Base-by-base conservation (phyloP, 495 filamentous ascomycete species). In the Xylaria scruposa region DNA sequence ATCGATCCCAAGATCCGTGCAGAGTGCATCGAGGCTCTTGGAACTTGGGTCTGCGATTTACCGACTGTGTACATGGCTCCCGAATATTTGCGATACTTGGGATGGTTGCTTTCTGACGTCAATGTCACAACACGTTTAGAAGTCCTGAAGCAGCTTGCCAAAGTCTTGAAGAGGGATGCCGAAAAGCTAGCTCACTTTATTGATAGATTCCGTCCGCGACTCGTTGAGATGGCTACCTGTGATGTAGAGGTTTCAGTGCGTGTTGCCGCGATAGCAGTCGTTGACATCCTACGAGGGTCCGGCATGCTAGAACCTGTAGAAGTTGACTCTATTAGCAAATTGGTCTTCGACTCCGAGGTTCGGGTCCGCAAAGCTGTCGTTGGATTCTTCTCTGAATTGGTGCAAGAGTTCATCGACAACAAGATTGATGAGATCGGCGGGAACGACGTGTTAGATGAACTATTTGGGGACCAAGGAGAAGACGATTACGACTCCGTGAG, bases 231-330 rank as follows among this genome's bases (percentile, higher is more conserved):
- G 87, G 94, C 94, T 1, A 90, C 90, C 31, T 87, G 88, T 70
- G 96, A 99, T 80, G 86, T 86, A 0, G 96, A 99, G 70, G 78
- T 91, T 31, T 85, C 83, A 64, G 93, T 98, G 40, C 90, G 97
- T 13, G 90, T 92, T 13, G 84, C 89, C 17, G 89, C 93, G 3
- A 90, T 98, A 44, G 89, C 94, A 47, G 84, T 98, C 59, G 87
- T 97, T 8, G 93, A 94, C 70, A 85, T 91, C 15, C 87, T 98
- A 49, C 90, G 96, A 31, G 90, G 95, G 70, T 91, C 90, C 2
- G 96, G 94, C 17, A 86, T 97, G 78, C 87, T 99, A 9, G 95
- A 98, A 72, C 94, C 96, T 2, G 87, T 90, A 73, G 96, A 99
- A 78, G 90, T 98, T 53, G 95, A 98, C 76, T 87, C 88, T 10